Percentiles rank a stretch among this genome's conserved stretches.
Conservation (phyloP, 1,284 basidiomycete genomes). For the Pseudozyma pruni region DNA sequence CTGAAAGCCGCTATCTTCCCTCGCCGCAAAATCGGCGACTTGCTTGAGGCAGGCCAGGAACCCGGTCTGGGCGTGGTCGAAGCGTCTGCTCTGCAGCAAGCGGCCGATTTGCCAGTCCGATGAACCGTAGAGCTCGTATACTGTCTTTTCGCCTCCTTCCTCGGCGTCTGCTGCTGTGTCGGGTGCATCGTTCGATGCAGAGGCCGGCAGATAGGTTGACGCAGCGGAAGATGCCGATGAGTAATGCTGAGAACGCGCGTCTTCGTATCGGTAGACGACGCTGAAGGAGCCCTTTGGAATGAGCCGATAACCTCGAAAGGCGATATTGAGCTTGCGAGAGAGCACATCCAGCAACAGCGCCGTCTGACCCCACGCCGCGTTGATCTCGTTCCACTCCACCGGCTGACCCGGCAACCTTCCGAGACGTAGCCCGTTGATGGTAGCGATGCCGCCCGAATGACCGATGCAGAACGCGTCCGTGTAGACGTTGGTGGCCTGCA, state of each 20-base stretch:
- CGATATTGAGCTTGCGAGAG: slow-evolving; percentile 39
- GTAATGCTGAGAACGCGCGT: slow-evolving; percentile 11
- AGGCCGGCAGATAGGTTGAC: background rate
- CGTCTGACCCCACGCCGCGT: slow-evolving; percentile 97
- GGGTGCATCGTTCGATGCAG: background rate
- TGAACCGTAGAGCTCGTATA: slow-evolving; percentile 57
- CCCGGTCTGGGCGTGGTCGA: slow-evolving; percentile 94
- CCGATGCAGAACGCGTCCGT: slow-evolving; percentile 99
- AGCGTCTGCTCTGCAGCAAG: slow-evolving; percentile 89
- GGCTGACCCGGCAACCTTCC: slow-evolving; percentile 79
- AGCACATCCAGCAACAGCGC: slow-evolving; percentile 90
- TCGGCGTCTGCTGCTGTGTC: slow-evolving; percentile 6
- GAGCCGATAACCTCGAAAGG: slow-evolving; percentile 47
- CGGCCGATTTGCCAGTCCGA: slow-evolving; percentile 81
- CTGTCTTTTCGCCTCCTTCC: slow-evolving; percentile 32
- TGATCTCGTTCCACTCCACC: slow-evolving; percentile 97
- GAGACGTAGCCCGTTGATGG: slow-evolving; percentile 92
- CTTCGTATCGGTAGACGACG: slow-evolving; percentile 41
- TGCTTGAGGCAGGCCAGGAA: slow-evolving; percentile 94
- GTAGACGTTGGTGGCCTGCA: slow-evolving; percentile 95
- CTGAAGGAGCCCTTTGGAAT: slow-evolving; percentile 59
- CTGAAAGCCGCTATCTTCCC: slow-evolving; percentile 76
- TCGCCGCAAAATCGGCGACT: slow-evolving; percentile 81
- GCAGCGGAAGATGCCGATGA: slow-evolving; percentile 11
- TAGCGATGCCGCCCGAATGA: slow-evolving; percentile 87